Base-by-base conservation (phyloP, 768 basidiomycete genomes). In the Cubamyces sp. region DNA sequence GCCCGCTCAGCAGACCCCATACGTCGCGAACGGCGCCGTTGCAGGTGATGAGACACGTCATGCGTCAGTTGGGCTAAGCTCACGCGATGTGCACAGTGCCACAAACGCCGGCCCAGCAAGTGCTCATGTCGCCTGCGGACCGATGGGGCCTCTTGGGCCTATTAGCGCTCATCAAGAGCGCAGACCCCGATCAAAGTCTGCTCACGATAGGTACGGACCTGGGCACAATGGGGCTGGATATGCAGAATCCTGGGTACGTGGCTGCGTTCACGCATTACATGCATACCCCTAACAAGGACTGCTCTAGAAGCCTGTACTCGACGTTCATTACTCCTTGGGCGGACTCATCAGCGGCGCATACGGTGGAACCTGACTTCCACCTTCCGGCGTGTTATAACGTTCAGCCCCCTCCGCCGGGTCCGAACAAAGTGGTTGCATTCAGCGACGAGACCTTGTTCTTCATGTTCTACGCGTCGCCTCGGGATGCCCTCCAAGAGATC, bases 311-410 rank as follows among this genome's bases (percentile, higher is more conserved):
- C 70, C 79, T 96, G 62, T 95, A 93, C 77, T 88, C 93, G 62
- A 91, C 91, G 26, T 96, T 98, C 78, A 92, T 96, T 70, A 96
- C 96, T 60, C 96, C 96, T 26, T 98, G 95, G 95, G 87, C 92
- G 64, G 95, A 96, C 74, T 88, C 94, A 65, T 89, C 90, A 66
- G 88, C 89, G 46, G 89, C 90, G 66, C 87, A 87, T 70, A 84
- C 85, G 60, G 88, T 96, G 62, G 95, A 98, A 75, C 95, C 96
- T 14, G 91, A 95, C 72, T 97, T 88, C 74, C 88, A 92, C 69
- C 84, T 96, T 50, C 96, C 96, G 42, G 79, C 85, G 28, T 97
- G 95, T 77, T 98, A 98, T 64, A 94, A 89, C 74, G 95, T 97
- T 50, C 89, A 92, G 68, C 88, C 96, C 37, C 87, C 90, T 40